Evolutionary conservation across 2,329 filamentous ascomycete species (phyloP).

Genomic region (Calonectria honghensis): DNA sequence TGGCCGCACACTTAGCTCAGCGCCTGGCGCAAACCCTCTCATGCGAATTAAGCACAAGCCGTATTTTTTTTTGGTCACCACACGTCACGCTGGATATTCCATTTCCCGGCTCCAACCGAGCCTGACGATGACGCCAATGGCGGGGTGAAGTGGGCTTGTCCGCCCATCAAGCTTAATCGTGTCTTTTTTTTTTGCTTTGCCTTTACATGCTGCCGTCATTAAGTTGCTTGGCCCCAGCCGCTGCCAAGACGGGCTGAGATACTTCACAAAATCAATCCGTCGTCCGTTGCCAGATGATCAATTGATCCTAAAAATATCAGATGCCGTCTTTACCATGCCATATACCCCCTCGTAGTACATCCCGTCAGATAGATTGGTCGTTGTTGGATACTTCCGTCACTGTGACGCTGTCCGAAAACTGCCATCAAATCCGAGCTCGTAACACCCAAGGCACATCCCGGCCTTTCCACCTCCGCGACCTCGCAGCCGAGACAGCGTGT

Average conservation of each 20-base stretch:
- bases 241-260: background rate
- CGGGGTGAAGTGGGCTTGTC: constrained; percentile 11
- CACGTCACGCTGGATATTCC: constrained; percentile 17
- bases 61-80: background rate
- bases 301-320: background rate
- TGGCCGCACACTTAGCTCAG: constrained; percentile 3
- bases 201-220: background rate
- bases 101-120: constrained; percentile 8
- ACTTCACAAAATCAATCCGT: background rate
- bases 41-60: background rate
- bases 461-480: background rate
- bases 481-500: background rate
- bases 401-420: background rate
- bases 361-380: background rate
- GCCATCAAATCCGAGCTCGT: constrained; percentile 1
- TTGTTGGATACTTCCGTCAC: background rate
- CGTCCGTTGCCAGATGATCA: background rate
- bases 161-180: background rate
- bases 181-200: background rate
- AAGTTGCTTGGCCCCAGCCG: background rate
- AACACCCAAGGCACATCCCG: background rate
- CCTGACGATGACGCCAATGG: constrained; percentile 6
- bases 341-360: background rate
- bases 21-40: background rate
- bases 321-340: background rate